A percentile compares a stretch with the other conserved stretches of the same genome.
phyloP scores from a whole-genome alignment of 2,329 filamentous ascomycete species.

The Paecilomyces fulvus region DNA sequence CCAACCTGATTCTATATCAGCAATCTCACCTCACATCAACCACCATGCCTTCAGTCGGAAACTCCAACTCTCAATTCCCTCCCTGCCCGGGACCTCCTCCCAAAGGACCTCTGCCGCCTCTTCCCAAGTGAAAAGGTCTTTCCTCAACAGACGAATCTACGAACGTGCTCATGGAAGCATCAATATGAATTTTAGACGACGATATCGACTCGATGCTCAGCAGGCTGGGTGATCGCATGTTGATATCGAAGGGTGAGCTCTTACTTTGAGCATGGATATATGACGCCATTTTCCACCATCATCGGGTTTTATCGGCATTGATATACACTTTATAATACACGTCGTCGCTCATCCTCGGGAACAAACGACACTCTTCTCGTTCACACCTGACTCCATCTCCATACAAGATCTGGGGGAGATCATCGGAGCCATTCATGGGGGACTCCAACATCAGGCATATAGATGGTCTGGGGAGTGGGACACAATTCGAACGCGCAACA shows the following conservation, averaged over 20 bases:
- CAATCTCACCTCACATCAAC: neutral
- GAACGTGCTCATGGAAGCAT: neutral
- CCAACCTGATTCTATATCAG: neutral
- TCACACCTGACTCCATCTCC: neutral
- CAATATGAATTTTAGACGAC: neutral
- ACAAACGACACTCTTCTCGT: neutral
- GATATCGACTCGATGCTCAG: neutral
- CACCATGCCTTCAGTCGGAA: slow-evolving; percentile 28
- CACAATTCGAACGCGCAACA: neutral
- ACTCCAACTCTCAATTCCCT: slow-evolving; percentile 27
- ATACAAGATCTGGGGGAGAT: neutral
- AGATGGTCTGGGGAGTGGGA: neutral
- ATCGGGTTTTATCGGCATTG: neutral
- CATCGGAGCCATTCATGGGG: neutral
- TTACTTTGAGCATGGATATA: neutral
- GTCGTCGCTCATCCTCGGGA: neutral
- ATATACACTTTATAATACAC: neutral
- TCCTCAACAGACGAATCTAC: neutral
- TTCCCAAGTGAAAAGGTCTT: slow-evolving; percentile 27
- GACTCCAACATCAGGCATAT: neutral
- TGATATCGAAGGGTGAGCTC: neutral
- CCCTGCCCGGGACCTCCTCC: slow-evolving; percentile 32
- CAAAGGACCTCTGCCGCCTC: slow-evolving; percentile 31
- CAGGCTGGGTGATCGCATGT: neutral
- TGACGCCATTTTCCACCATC: neutral